phyloP scores from a whole-genome alignment of 2,329 filamentous ascomycete species.

The Phaeomoniella chlamydospora region DNA sequence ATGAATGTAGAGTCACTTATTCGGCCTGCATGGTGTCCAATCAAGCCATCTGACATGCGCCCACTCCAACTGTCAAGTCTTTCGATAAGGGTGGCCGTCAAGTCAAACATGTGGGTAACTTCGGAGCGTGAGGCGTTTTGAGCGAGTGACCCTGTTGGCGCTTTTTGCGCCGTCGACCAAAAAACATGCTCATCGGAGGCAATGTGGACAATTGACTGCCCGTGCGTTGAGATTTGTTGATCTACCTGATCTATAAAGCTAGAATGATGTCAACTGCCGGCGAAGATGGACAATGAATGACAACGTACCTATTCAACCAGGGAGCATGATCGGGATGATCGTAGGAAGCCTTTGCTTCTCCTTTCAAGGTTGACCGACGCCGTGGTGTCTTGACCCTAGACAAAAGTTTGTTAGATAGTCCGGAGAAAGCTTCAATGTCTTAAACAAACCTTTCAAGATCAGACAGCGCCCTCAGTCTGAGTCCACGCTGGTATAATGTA shows the following conservation, averaged over 20 bases:
- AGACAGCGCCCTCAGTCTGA: slow-evolving; percentile 4
- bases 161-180: neutral
- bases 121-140: slow-evolving; percentile 1
- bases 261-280: neutral
- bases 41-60: no score
- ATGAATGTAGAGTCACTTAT: slow-evolving; percentile 1
- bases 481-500: slow-evolving; percentile 3
- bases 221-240: neutral
- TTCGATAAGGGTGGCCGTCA: slow-evolving; percentile 1
- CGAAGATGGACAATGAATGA: neutral
- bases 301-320: slow-evolving; percentile 2
- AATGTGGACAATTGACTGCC: neutral
- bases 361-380: neutral
- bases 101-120: slow-evolving; percentile 3
- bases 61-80: slow-evolving; percentile 1
- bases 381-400: neutral
- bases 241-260: neutral
- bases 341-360: neutral
- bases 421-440: neutral
- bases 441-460: slow-evolving; percentile 3
- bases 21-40: no score
- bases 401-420: neutral
- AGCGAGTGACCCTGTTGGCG: neutral
- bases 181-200: slow-evolving; percentile 2
- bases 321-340: neutral